A percentile compares a stretch with the other conserved stretches of the same genome.
These are phyloP conservation scores for Pythium vanterpoolii DNA, from an alignment of 352 stramenopile species.

Conservation along the genomic window DNA sequence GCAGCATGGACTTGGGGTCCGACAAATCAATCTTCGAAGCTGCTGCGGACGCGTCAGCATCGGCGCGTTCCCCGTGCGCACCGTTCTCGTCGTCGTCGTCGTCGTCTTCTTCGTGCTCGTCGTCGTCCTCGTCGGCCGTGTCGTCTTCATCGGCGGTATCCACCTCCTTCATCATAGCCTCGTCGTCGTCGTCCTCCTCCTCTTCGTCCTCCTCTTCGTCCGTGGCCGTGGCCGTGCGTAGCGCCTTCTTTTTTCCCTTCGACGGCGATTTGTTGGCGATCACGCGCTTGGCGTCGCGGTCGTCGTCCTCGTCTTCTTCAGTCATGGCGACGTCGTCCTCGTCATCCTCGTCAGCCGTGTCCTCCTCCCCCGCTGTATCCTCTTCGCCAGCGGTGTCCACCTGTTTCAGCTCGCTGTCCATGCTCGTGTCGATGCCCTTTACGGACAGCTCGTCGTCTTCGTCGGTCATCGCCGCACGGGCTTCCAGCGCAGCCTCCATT, in stretches of 20 bases:
- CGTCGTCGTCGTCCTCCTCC: constrained; percentile 39
- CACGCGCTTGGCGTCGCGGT: constrained; percentile 8
- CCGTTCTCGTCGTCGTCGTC: constrained; percentile 22
- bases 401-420: constrained; percentile 16
- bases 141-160: constrained; percentile 35
- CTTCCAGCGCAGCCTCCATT: constrained; percentile 15
- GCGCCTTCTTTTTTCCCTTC: constrained; percentile 29
- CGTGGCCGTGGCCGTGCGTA: constrained; percentile 19
- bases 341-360: constrained; percentile 42
- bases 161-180: constrained; percentile 40
- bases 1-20: constrained; percentile 67
- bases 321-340: constrained; percentile 33
- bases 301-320: constrained; percentile 51
- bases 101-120: constrained; percentile 35
- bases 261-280: constrained; percentile 6
- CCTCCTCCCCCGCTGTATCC: constrained; percentile 33
- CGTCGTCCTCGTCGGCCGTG: constrained; percentile 23
- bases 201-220: constrained; percentile 25
- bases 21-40: constrained; percentile 42
- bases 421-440: constrained; percentile 6
- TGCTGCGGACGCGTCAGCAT: background rate
- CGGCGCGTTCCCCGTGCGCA: background rate
- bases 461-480: constrained; percentile 13
- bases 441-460: constrained; percentile 17
- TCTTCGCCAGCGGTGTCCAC: constrained; percentile 37